Conservation (phyloP, 345 rosid genomes). For the Acer yangbiense region DNA sequence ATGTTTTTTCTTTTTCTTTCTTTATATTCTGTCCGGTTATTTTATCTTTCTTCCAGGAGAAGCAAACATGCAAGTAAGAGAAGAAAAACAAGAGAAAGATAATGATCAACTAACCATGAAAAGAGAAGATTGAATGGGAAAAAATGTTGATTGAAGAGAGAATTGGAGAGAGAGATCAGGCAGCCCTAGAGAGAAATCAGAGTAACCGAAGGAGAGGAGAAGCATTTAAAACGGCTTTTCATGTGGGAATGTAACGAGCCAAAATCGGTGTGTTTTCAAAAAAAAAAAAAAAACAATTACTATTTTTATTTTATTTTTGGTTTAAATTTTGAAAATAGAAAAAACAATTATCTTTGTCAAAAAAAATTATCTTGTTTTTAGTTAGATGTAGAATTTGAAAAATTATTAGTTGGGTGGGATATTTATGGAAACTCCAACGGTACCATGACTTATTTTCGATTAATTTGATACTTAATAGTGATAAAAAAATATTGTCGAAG, state of each 20-base stretch:
- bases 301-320: background rate
- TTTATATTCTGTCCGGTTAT: background rate
- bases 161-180: conserved; percentile 7
- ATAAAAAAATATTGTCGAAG: too few species aligned
- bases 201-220: conserved; percentile 26
- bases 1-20: background rate
- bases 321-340: conserved; percentile 2
- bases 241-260: conserved; percentile 24
- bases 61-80: background rate
- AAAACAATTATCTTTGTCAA: background rate
- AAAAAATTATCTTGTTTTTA: background rate
- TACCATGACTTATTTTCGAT: too few species aligned
- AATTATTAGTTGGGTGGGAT: background rate
- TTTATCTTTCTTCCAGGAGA: background rate
- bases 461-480: too few species aligned
- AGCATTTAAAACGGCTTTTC: conserved; percentile 44
- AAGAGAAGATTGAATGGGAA: background rate
- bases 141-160: conserved; percentile 12
- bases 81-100: background rate
- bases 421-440: background rate
- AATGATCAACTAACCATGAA: conserved; percentile 26
- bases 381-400: background rate
- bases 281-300: background rate
- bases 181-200: conserved; percentile 26
- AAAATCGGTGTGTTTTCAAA: conserved; percentile 15